Evolutionary conservation across 768 basidiomycete genomes (phyloP), one percentile per base, ranked within the genome.

Genomic region (Calvatia gigantea): DNA sequence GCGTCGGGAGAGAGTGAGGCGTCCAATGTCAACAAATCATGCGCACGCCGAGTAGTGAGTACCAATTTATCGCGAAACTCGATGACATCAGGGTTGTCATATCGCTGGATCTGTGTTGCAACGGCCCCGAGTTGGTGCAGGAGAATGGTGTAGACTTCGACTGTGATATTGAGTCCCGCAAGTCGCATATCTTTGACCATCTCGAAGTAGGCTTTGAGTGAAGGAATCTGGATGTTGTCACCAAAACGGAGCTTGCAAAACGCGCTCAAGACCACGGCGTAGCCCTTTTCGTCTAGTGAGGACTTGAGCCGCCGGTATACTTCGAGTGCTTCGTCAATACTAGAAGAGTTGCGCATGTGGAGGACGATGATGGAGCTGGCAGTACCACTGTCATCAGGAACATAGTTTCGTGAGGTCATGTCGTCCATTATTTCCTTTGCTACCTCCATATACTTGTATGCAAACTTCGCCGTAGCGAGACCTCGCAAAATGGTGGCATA

Each of bases 171-270:
- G 50, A 84, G 70, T 19, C 88, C 87, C 2, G 81, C 79, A 11
- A 70, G 68, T 25, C 82, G 85, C 91, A 95, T 94, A 70, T 94
- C 91, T 33, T 77, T 79, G 55, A 93, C 78, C 48, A 95, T 87
- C 51, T 80, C 79, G 67, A 93, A 85, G 68, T 89, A 91, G 51
- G 83, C 75, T 68, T 73, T 58, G 67, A 81, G 59, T 66, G 80
- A 65, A 59, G 75, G 77, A 4, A 76, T 62, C 45, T 71, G 64
- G 23, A 74, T 62, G 15, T 69, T 65, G 19, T 77, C 65, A 43
- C 72, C 70, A 55, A 83, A 84, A 7, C 80, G 75, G 51, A 89
- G 73, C 23, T 76, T 75, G 64, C 82, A 79, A 61, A 90, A 86
- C 2, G 80, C 77, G 58, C 81, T 71, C 50, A 93, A 75, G 55